Evolutionary conservation across 73 alveolate genomes (phyloP).

Genomic region (Blepharisma japonicum): DNA sequence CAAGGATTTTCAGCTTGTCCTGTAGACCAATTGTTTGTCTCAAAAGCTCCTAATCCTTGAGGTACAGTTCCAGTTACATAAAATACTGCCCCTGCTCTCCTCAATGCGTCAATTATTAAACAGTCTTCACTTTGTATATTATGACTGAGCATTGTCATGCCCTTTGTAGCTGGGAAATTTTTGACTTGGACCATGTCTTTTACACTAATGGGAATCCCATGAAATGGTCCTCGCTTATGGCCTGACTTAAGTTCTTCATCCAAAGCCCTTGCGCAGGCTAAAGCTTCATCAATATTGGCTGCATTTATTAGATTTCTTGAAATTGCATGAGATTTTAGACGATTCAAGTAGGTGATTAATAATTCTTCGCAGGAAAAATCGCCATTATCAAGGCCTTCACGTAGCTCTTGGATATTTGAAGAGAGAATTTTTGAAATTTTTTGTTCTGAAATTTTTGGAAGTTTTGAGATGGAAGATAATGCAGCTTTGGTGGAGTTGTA

Average conservation of each 20-base stretch:
- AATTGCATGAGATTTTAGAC: no score
- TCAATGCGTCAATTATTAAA: constrained; percentile 36
- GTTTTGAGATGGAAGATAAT: no score
- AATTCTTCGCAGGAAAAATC: no score
- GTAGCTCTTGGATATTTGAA: no score
- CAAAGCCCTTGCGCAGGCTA: neutral
- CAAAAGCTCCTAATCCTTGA: constrained; percentile 53
- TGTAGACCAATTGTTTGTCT: constrained; percentile 55
- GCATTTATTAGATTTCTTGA: no score
- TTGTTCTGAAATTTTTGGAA: no score
- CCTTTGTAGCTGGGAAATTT: constrained; percentile 48
- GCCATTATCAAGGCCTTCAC: no score
- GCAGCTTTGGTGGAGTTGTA: no score
- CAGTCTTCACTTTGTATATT: constrained; percentile 52
- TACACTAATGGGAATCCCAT: constrained; percentile 72
- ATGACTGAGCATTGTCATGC: constrained; percentile 29
- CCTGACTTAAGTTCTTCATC: constrained; percentile 6
- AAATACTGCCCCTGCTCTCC: constrained; percentile 66
- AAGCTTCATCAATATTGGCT: no score
- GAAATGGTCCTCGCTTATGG: constrained; percentile 20
- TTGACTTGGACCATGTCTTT: constrained; percentile 52
- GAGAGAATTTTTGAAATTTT: no score
- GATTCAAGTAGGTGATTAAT: no score
- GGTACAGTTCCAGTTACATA: constrained; percentile 66
- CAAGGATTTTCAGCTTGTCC: constrained; percentile 71